Base-by-base conservation (phyloP, 495 filamentous ascomycete species). In the Coniosporium apollinis region DNA sequence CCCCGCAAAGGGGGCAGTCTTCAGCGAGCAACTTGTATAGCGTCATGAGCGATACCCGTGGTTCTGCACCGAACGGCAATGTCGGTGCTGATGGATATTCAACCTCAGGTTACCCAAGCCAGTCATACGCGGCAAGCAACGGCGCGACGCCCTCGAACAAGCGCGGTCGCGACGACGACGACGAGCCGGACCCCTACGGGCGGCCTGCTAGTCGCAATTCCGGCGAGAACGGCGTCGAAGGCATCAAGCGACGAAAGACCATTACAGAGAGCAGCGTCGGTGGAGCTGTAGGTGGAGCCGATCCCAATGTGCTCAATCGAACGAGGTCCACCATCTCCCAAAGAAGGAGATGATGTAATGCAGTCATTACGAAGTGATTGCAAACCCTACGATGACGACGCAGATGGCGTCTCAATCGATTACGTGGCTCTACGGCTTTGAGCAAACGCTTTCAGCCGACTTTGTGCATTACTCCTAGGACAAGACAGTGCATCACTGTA, bases 21-120 rank as follows among this genome's bases (percentile, higher is more conserved):
- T 67, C 79, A 3, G 72, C 81, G 0, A 83, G 82, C 56, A 89
- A 76, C 45, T 61, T 94, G 26, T 93, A 93, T 65, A 89, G 78
- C 58, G 74, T 87, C 30, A 86, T 93, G 54, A 86, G 76, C 48
- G 84, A 87, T 54, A 79, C 84, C 37, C 71, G 82, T 13, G 73
- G 69, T 3, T 63, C 72, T 1, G 59, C 72, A 5, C 53, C 62
- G 13, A 87, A 86, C 44, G 1, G 30, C 10, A 19, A 9, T 1
- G 1, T 16, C 30, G 82, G 82, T 26, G 48, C 69, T 1, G 46
- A 58, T 18, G 59, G 63, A 1, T 59, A 59, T 40, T 38, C 45
- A 17, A 16, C 43, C 14, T 39, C 47, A 30, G 21, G 38, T 1
- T 92, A 93, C 47, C 67, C 69, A 32, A 59, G 67, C 8, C 72